Evolutionary conservation across 345 rosid genomes (phyloP), one percentile per base, ranked within the genome.

Genomic region (Ceriops decandra): DNA sequence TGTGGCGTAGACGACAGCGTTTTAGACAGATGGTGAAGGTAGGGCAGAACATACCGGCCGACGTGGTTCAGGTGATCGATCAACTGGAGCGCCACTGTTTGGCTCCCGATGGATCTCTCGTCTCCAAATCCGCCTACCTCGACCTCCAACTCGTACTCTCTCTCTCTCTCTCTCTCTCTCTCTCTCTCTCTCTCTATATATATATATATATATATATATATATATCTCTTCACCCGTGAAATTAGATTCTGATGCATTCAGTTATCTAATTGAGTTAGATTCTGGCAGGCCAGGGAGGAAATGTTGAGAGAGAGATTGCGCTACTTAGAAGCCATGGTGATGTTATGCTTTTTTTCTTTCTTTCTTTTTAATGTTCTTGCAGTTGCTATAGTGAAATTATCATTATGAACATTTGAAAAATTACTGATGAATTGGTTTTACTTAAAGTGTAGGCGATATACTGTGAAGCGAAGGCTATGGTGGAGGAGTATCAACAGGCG

Each of bases 51-150:
- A 75, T 95, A 21, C 92, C 95, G 73, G 81, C 92, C 15, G 99
- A 95, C 67, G 88, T 95, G 33, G 70, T 49, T 57, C 92, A 84
- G 72, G 79, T 91, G 81, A 87, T 91, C 76, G 97, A 95, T 85
- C 97, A 88, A 85, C 83, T 95, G 67, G 97, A 95, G 79, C 96
- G 99, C 58, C 99, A 91, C 73, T 91, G 99, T 73, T 82, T 91
- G 77, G 95, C 93, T 60, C 87, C 99, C 42, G 99, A 90, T 75
- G 99, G 92, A 77, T 91, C 99, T 81, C 90, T 91, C 62, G 86
- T 91, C 70, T 87, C 98, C 81, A 95, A 90, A 87, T 86, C 99
- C 57, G 79, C 90, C 27, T 88, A 75, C 85, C 66, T 71, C 76
- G 98, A 95, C 76, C 96, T 95, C 62, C 99, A 91, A 71, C 90